Percentiles rank a stretch among this genome's conserved stretches.
These are phyloP conservation scores for Aspergillus heteromorphus DNA, from an alignment of 495 filamentous ascomycete genomes.

Conservation along the genomic window DNA sequence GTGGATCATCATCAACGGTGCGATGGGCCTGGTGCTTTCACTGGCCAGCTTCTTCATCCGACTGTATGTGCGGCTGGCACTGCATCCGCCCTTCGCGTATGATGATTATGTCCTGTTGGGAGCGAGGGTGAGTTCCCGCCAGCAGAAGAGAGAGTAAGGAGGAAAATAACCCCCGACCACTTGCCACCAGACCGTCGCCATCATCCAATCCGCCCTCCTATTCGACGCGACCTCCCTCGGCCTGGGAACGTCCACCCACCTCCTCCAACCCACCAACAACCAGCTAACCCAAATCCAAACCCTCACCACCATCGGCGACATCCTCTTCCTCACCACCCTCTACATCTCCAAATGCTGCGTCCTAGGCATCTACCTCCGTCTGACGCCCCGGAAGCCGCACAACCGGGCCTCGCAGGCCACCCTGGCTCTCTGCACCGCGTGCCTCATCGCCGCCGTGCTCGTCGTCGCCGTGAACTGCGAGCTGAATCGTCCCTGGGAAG, in stretches of 20 bases:
- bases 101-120: conserved; percentile 37
- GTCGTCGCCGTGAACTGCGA: conserved; percentile 37
- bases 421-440: conserved; percentile 29
- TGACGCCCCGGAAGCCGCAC: conserved; percentile 42
- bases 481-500: conserved; percentile 34
- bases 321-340: conserved; percentile 39
- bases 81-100: conserved; percentile 32
- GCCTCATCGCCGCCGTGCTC: conserved; percentile 31
- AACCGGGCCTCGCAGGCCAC: conserved; percentile 31
- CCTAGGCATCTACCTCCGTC: conserved; percentile 40
- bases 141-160: neutral
- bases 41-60: conserved; percentile 40
- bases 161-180: too few relatives aligned
- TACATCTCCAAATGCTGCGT: conserved; percentile 46
- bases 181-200: conserved; percentile 27
- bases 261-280: conserved; percentile 20
- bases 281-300: conserved; percentile 8
- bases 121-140: conserved; percentile 25
- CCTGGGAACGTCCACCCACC: conserved; percentile 36
- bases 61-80: conserved; percentile 37
- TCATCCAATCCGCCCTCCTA: conserved; percentile 31
- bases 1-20: conserved; percentile 43
- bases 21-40: conserved; percentile 44
- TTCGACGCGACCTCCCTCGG: conserved; percentile 33
- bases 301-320: conserved; percentile 34